These are phyloP conservation scores for Ogataea ganodermae DNA, from an alignment of 805 yeast species.

Conservation along the genomic window DNA sequence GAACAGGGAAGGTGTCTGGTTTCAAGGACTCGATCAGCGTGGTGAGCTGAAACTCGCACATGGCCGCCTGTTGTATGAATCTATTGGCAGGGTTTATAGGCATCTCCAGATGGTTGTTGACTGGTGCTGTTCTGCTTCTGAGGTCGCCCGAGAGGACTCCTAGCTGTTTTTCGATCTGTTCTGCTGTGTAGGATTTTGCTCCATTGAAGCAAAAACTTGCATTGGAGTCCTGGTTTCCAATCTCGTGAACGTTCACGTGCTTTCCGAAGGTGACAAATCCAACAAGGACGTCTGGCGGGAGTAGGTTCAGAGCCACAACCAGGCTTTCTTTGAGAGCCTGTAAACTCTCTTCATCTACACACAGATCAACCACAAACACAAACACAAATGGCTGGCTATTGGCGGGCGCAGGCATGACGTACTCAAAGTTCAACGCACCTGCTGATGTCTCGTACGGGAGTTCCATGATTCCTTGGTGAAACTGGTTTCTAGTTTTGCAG, in stretches of 20 bases:
- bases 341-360: conserved; percentile 53
- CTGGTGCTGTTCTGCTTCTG: conserved; percentile 17
- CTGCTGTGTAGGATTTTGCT: conserved; percentile 47
- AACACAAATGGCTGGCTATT: conserved; percentile 46
- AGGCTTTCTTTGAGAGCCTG: conserved; percentile 54
- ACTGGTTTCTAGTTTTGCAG: conserved; percentile 50
- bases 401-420: conserved; percentile 35
- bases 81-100: conserved; percentile 35
- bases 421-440: conserved; percentile 53
- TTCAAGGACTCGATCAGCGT: conserved; percentile 49
- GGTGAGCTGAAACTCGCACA: conserved; percentile 53
- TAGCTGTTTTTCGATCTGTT: conserved; percentile 46
- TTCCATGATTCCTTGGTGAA: conserved; percentile 31
- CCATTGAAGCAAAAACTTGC: conserved; percentile 57
- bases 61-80: conserved; percentile 49
- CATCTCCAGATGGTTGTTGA: conserved; percentile 19
- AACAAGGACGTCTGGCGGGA: conserved; percentile 57
- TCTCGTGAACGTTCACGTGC: conserved; percentile 58
- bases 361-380: conserved; percentile 58
- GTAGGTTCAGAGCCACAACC: conserved; percentile 39
- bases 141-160: conserved; percentile 44
- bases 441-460: conserved; percentile 42
- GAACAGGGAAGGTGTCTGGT: conserved; percentile 51
- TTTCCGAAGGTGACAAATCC: conserved; percentile 63
- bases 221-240: conserved; percentile 38